Evolutionary conservation across 1,284 basidiomycete genomes (phyloP), one percentile per base, ranked within the genome.

Genomic region (Fomes fomentarius): DNA sequence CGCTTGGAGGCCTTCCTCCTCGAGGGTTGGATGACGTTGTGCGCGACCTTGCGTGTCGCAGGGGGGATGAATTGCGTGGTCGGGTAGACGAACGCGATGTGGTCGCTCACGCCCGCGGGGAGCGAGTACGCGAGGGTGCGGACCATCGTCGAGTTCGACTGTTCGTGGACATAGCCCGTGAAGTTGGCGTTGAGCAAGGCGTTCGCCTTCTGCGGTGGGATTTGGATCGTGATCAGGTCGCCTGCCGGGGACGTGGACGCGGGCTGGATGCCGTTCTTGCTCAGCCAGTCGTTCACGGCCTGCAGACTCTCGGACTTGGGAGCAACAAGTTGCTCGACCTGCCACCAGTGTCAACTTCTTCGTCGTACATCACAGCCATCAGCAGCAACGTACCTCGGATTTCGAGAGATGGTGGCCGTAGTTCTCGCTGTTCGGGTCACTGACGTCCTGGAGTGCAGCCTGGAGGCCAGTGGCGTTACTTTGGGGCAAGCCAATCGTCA

Each of bases 51-150:
- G 33, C 51, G 54, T 15, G 37, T 50, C 17, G 56, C 53, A 14
- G 59, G 59, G 2, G 59, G 56, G 31, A 61, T 61, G 50, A 61
- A 61, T 65, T 66, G 56, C 28, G 63, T 68, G 0, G 74, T 75
- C 3, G 76, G 76, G 54, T 76, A 74, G n/a, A 78, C 62, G 14
- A 75, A 64, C 4, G 71, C 63, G 37, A 78, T 57, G 56, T 75
- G 72, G 10, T 63, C 63, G 33, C 67, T 50, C 12, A 78, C 62
- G 39, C 65, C 65, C 0, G 62, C 56, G 3, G 76, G 76, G 26
- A 78, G 61, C 4, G 74, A 75, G 66, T 76, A 77, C 2, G 69
- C 60, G 31, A 76, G 66, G 6, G 76, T 77, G 47, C 75, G 72
- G 50, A 70, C 53, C 43, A 65, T 53, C 37, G 65, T 54, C 31